A percentile compares a stretch with the other conserved stretches of the same genome.
Conservation (phyloP, 176 grass and related monocot genomes). For the Hordeum marinum region DNA sequence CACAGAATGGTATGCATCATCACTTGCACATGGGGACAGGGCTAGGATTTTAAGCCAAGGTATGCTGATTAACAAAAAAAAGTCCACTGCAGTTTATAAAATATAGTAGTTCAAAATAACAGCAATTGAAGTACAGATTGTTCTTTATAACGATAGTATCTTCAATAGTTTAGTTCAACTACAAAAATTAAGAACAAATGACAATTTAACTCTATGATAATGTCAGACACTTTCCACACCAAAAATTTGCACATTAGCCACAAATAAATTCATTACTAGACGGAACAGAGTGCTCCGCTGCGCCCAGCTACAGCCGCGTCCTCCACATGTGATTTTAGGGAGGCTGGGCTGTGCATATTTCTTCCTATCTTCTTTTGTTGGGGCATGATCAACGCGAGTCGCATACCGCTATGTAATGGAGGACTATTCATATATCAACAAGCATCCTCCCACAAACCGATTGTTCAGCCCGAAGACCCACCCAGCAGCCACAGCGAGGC, state of each 20-base stretch:
- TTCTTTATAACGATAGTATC: background rate
- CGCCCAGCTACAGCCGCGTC: background rate
- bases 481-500: too few species aligned
- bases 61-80: background rate
- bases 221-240: background rate
- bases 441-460: background rate
- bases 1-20: background rate
- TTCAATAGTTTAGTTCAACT: background rate
- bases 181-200: background rate
- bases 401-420: background rate
- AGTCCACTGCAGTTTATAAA: background rate
- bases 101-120: background rate
- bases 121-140: background rate
- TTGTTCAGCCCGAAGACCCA: too few species aligned
- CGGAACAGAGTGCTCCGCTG: background rate
- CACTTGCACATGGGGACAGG: background rate
- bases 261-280: background rate
- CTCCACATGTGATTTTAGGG: background rate
- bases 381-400: background rate
- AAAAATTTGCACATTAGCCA: background rate
- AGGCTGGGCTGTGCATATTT: background rate
- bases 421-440: background rate
- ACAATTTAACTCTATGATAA: background rate
- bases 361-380: background rate
- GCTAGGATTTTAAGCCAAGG: background rate